Evolutionary conservation across 441 rosid genomes (phyloP).

Genomic region (Hypseocharis bilobata): DNA sequence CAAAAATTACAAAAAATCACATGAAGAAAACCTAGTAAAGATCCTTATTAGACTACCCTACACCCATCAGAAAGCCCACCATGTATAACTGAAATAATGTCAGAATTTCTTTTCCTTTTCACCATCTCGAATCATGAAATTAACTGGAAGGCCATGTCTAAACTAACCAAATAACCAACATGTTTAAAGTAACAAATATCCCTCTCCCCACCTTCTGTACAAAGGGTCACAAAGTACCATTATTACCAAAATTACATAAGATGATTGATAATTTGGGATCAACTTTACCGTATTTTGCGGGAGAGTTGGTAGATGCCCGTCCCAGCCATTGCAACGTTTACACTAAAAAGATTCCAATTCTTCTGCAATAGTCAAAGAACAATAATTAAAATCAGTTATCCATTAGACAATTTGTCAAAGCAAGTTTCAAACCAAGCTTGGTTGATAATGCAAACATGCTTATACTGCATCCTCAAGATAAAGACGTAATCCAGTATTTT

Average conservation of each 20-base stretch:
- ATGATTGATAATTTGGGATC: not conserved
- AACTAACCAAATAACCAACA: not conserved
- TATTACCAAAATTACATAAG: not conserved
- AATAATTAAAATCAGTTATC: conserved; percentile 7
- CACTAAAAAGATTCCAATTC: conserved; percentile 91
- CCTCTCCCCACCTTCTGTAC: not conserved
- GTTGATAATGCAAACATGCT: not conserved
- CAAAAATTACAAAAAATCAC: not conserved
- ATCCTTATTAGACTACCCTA: not conserved
- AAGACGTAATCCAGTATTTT: not conserved
- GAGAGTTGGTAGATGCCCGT: conserved; percentile 80
- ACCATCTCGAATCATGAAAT: not conserved
- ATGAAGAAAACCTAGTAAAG: not conserved
- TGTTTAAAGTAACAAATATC: not conserved
- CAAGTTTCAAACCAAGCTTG: not conserved
- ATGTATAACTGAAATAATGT: conserved; percentile 4
- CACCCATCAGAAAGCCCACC: not conserved
- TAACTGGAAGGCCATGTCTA: not conserved
- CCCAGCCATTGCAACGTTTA: conserved; percentile 73
- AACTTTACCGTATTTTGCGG: conserved; percentile 66
- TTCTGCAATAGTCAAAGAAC: conserved; percentile 42
- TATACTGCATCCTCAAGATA: not conserved
- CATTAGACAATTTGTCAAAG: not conserved
- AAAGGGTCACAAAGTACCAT: not conserved
- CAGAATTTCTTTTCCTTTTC: not conserved